Conservation (phyloP, 2,329 filamentous ascomycete species). For the Mollisia scopiformis region DNA sequence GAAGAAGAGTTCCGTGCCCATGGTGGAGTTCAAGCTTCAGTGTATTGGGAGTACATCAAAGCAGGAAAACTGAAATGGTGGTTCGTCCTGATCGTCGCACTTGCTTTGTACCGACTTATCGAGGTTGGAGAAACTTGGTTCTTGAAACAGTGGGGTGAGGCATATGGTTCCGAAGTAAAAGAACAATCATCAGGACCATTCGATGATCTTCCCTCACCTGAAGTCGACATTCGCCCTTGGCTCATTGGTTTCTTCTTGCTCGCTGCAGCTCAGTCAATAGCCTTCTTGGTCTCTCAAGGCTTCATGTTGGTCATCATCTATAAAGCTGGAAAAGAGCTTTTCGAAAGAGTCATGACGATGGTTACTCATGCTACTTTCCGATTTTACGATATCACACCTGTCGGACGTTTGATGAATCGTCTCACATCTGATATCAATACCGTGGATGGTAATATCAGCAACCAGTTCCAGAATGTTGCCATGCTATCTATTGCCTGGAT, state of each 20-base stretch:
- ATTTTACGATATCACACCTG: slow-evolving; percentile 88
- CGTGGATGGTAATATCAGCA: slow-evolving; percentile 83
- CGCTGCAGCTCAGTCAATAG: slow-evolving; percentile 60
- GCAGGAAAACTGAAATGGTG: slow-evolving; percentile 79
- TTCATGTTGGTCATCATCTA: slow-evolving; percentile 80
- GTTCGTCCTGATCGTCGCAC: slow-evolving; percentile 63
- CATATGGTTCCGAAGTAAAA: slow-evolving; percentile 53
- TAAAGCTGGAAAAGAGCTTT: slow-evolving; percentile 75
- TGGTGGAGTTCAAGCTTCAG: slow-evolving; percentile 72
- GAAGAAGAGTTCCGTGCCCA: slow-evolving; percentile 76
- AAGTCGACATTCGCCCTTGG: slow-evolving; percentile 72
- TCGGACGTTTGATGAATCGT: slow-evolving; percentile 89
- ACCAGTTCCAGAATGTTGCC: slow-evolving; percentile 71
- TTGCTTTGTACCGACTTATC: slow-evolving; percentile 64
- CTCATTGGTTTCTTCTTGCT: slow-evolving; percentile 70
- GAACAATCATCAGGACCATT: slow-evolving; percentile 38
- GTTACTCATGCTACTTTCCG: slow-evolving; percentile 84
- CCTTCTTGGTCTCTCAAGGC: slow-evolving; percentile 63
- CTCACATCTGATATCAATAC: slow-evolving; percentile 89
- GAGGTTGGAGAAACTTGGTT: slow-evolving; percentile 76
- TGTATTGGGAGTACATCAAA: slow-evolving; percentile 86
- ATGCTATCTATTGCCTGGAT: slow-evolving; percentile 73
- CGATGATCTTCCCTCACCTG: slow-evolving; percentile 65
- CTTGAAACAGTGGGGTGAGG: slow-evolving; percentile 85
- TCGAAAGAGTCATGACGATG: slow-evolving; percentile 69